Percentiles rank a stretch among this genome's conserved stretches.
Conservation (phyloP, 202 grass and related monocot genomes). For the Dendrocalamus latiflorus region DNA sequence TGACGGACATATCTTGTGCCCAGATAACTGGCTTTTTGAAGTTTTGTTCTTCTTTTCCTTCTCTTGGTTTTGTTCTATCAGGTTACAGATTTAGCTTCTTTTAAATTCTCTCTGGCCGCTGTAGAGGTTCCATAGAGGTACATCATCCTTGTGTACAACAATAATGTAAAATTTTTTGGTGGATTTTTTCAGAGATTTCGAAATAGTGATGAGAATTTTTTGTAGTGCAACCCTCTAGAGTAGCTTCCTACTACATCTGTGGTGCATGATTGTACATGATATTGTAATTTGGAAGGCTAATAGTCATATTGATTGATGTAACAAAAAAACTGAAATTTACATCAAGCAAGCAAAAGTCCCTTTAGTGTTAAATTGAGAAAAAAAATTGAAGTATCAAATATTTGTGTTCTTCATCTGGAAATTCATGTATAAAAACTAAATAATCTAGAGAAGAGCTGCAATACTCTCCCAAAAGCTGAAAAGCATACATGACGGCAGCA, state of each 20-base stretch:
- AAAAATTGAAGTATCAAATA: background rate
- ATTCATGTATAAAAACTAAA: background rate
- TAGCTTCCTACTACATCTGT: background rate
- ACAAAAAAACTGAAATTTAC: background rate
- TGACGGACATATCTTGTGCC: background rate
- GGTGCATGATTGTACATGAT: background rate
- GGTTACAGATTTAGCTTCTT: background rate
- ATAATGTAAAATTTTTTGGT: too few relatives aligned
- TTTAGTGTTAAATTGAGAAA: background rate
- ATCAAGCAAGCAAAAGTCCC: background rate
- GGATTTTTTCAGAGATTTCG: background rate
- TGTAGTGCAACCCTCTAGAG: background rate
- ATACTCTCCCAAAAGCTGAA: background rate
- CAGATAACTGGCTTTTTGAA: slow-evolving; percentile 10
- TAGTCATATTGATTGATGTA: background rate
- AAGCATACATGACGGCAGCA: background rate
- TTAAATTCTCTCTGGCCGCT: background rate
- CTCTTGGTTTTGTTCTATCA: background rate
- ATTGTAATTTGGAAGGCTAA: background rate
- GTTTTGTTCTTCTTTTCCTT: background rate
- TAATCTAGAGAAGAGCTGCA: background rate
- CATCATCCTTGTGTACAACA: background rate
- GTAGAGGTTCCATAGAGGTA: background rate
- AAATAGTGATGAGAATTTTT: background rate
- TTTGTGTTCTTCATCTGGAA: background rate